Evolutionary conservation across 768 basidiomycete genomes (phyloP).

Genomic region (Hirschioporus abietinus): DNA sequence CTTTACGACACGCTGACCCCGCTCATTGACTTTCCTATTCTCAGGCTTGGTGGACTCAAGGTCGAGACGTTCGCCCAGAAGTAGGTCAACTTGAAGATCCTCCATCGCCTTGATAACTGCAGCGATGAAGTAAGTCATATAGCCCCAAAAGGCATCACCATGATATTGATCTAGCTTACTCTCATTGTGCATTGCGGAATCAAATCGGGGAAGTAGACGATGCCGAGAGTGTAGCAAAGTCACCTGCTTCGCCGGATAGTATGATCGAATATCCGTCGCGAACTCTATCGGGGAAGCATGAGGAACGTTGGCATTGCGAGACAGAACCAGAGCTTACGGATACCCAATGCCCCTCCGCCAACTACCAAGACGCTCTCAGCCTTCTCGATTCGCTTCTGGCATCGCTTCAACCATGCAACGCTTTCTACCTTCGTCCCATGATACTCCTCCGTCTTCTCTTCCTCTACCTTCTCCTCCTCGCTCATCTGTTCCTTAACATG

Average conservation of each 20-base stretch:
- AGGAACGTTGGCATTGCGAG: neutral
- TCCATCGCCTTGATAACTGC: conserved; percentile 35
- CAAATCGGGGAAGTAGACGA: conserved; percentile 50
- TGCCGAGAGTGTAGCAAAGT: conserved; percentile 57
- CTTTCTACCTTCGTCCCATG: conserved; percentile 43
- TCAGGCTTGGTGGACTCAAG: conserved; percentile 27
- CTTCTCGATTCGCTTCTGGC: conserved; percentile 42
- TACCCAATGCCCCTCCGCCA: conserved; percentile 70
- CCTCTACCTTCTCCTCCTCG: neutral
- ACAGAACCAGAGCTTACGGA: conserved; percentile 40
- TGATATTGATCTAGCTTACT: conserved; percentile 29
- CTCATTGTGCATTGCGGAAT: conserved; percentile 46
- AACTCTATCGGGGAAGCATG: conserved; percentile 37
- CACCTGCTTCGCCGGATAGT: conserved; percentile 47
- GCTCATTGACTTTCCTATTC: conserved; percentile 5
- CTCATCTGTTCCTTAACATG: neutral
- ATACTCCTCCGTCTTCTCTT: conserved; percentile 5
- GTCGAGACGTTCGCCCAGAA: conserved; percentile 53
- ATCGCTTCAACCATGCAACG: conserved; percentile 44
- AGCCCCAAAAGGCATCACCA: neutral
- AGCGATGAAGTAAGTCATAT: neutral
- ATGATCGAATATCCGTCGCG: conserved; percentile 53
- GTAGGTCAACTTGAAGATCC: conserved; percentile 39
- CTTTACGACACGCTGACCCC: conserved; percentile 28
- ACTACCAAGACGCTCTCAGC: conserved; percentile 54